phyloP scores from a whole-genome alignment of 2,329 filamentous ascomycete species.

The Pseudocercospora fijiensis region DNA sequence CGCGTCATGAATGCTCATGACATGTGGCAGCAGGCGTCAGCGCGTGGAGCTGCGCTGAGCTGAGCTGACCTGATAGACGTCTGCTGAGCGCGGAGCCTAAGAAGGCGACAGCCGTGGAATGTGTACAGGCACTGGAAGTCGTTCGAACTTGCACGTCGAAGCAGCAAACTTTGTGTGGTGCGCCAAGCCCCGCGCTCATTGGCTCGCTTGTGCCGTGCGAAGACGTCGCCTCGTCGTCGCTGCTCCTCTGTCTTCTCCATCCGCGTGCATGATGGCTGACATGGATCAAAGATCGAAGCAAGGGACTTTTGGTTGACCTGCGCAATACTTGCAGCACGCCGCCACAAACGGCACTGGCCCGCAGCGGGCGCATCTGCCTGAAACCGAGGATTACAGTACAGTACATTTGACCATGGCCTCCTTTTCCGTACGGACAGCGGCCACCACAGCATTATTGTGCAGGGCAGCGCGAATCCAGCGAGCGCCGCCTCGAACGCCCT shows the following conservation, averaged over 20 bases:
- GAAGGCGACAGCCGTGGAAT: slow-evolving; percentile 19
- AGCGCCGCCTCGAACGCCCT: slow-evolving; percentile 14
- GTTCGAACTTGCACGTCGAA: slow-evolving; percentile 12
- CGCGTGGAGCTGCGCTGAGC: slow-evolving; percentile 1
- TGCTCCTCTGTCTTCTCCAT: slow-evolving; percentile 14
- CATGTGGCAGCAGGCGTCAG: slow-evolving; percentile 4
- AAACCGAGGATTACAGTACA: slow-evolving; percentile 25
- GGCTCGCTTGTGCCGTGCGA: slow-evolving; percentile 8
- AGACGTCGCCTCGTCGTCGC: slow-evolving; percentile 14
- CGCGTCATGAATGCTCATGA: neutral
- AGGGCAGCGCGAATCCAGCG: slow-evolving; percentile 15
- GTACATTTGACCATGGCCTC: slow-evolving; percentile 10
- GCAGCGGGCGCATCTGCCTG: slow-evolving; percentile 16
- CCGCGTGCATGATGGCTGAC: slow-evolving; percentile 31
- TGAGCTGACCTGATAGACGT: too few species aligned
- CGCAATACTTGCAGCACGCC: slow-evolving; percentile 22
- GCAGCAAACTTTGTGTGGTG: slow-evolving; percentile 11
- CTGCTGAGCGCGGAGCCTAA: slow-evolving; percentile 10
- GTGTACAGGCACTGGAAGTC: slow-evolving; percentile 10
- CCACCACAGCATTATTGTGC: slow-evolving; percentile 13
- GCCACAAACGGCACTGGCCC: slow-evolving; percentile 18
- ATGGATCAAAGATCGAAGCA: slow-evolving; percentile 32
- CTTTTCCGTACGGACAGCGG: slow-evolving; percentile 23
- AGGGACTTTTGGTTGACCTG: slow-evolving; percentile 26
- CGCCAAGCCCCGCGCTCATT: slow-evolving; percentile 12